Base-by-base conservation (phyloP, 2,329 filamentous ascomycete genomes). In the Aspergillus ustus region DNA sequence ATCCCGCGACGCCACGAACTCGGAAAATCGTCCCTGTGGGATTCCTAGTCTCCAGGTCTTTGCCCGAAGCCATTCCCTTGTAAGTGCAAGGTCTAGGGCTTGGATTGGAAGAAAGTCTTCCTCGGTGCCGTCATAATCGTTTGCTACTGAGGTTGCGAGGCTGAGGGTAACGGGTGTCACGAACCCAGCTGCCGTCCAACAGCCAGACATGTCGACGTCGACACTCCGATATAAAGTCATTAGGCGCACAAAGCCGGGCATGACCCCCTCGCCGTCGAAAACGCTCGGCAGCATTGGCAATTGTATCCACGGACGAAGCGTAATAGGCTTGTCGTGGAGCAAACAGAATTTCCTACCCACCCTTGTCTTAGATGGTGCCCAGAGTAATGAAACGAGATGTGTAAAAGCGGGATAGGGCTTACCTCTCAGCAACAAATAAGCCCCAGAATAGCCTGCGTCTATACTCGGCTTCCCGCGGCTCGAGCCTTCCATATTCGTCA, bases 161-260 rank as follows among this genome's bases (percentile, higher is more conserved):
- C 31, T 25, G 9, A 57, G 37, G 44, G 55, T 51, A 45, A 57
- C n/a, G 20, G 51, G 57, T 29, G 45, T 55, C 25, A 60, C 45
- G 25, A 60, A 60, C 4, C 57, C 57, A 22, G 45, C 57, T 15
- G 57, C 29, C 22, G 52, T 60, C 57, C 57, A 60, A 34, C 22
- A 34, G 7, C 55, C 52, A 6, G 57, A 20, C 20, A 54, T n/a
- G 44, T 55, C 57, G 20, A 60, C 34, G 9, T 15, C 31, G n/a
- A 60, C 29, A 3, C 34, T 34, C 17, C 9, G 44, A 17, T 44
- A 34, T 19, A 51, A 7, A 7, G 31, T 54, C 50, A 50, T 43
- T 9, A 54, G 44, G 20, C 44, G 51, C 13, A 54, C 25, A n/a
- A 60, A 60, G 17, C 52, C 45, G 15, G 44, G 0, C 11, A 54